phyloP scores from a whole-genome alignment of 164 flowering plant genomes.

The Chloranthus sessilifolius region DNA sequence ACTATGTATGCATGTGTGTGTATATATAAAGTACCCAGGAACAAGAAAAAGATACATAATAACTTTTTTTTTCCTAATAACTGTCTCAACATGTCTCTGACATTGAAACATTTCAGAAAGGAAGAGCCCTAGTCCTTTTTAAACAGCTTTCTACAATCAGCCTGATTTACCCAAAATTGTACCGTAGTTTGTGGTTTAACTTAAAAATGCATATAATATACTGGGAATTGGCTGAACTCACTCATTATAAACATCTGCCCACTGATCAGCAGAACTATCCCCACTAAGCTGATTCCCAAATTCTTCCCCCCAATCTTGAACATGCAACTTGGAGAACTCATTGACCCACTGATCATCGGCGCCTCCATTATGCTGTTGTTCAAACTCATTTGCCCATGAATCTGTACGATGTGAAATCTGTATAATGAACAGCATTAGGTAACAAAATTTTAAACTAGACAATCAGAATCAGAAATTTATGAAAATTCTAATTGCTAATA shows the following conservation, averaged over 20 bases:
- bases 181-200: too few species aligned
- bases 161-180: too few species aligned
- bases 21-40: too few species aligned
- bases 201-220: too few species aligned
- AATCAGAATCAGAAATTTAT: not conserved
- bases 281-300: conserved; percentile 65
- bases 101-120: too few species aligned
- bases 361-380: conserved; percentile 33
- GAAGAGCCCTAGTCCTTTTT: too few species aligned
- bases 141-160: too few species aligned
- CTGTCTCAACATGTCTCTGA: too few species aligned
- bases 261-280: conserved; percentile 53
- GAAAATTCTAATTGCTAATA: not conserved
- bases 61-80: too few species aligned
- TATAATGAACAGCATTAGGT: conserved; percentile 19
- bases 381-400: conserved; percentile 78
- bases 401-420: conserved; percentile 55
- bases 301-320: conserved; percentile 88
- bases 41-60: too few species aligned
- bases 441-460: conserved; percentile 7
- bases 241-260: conserved; percentile 89
- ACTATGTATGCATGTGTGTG: too few species aligned
- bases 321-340: conserved; percentile 85
- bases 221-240: conserved; percentile 40
- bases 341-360: conserved; percentile 76